phyloP scores from a whole-genome alignment of 2,329 filamentous ascomycete genomes.

The Cladosporium velox region DNA sequence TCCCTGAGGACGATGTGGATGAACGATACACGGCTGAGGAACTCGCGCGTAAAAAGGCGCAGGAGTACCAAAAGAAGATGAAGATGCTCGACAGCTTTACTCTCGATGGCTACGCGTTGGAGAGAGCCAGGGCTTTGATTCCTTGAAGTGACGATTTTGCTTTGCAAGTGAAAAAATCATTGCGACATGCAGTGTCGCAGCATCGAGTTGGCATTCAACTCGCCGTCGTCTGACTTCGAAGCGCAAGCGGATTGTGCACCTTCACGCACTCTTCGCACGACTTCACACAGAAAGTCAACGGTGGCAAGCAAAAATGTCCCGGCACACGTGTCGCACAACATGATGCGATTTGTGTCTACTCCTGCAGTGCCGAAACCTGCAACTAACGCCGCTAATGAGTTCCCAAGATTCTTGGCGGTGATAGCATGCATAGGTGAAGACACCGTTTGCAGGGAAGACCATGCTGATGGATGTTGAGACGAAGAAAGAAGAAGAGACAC shows the following conservation, averaged over 20 bases:
- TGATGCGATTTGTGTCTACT: background rate
- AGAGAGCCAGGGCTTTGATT: conserved; percentile 20
- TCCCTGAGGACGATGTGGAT: conserved; percentile 37
- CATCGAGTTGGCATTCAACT: background rate
- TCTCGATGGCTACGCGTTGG: conserved; percentile 4
- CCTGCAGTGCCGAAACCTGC: conserved; percentile 16
- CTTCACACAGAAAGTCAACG: background rate
- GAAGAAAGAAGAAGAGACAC: background rate
- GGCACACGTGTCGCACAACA: background rate
- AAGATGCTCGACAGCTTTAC: conserved; percentile 30
- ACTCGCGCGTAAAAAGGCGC: conserved; percentile 30
- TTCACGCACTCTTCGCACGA: background rate
- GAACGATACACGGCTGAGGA: conserved; percentile 33
- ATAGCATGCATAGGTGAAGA: conserved; percentile 16
- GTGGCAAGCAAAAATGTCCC: background rate
- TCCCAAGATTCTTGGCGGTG: conserved; percentile 19
- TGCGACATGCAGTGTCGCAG: background rate
- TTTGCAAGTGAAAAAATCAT: background rate
- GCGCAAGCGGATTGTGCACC: background rate
- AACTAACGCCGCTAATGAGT: conserved; percentile 15
- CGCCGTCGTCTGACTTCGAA: background rate
- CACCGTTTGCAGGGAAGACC: background rate
- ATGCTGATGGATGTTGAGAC: background rate
- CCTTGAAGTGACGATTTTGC: conserved; percentile 1
- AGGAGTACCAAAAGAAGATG: conserved; percentile 33